Conservation (phyloP, 768 basidiomycete species). For the Suillus tomentosus region DNA sequence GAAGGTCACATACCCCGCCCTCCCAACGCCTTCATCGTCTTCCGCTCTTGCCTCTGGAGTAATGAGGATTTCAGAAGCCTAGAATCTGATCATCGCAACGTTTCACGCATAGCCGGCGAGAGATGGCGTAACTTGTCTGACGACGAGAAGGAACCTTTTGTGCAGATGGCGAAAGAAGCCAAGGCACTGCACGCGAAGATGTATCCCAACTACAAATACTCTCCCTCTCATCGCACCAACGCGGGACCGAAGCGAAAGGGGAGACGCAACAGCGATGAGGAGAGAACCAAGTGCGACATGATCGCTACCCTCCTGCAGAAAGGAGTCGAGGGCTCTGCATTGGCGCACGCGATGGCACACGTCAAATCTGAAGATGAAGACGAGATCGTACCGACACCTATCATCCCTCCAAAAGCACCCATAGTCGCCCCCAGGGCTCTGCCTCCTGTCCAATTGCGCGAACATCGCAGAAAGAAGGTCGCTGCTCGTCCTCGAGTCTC, state of each 20-base stretch:
- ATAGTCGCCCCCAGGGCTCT: constrained; percentile 1
- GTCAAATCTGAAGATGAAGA: constrained; percentile 4
- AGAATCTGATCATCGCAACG: constrained; percentile 71
- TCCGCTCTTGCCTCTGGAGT: constrained; percentile 66
- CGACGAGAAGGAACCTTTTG: constrained; percentile 50
- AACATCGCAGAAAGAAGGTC: constrained; percentile 15
- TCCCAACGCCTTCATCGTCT: constrained; percentile 86
- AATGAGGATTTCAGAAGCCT: constrained; percentile 49
- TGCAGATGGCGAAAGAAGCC: constrained; percentile 46
- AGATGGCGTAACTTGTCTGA: constrained; percentile 62
- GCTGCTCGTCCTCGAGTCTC: constrained; percentile 12
- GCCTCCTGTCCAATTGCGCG: background rate
- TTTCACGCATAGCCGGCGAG: constrained; percentile 69
- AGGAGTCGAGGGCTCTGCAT: constrained; percentile 35
- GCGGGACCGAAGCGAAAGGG: constrained; percentile 39
- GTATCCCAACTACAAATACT: constrained; percentile 66
- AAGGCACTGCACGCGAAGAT: constrained; percentile 48
- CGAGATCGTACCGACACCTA: background rate
- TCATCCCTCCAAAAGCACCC: constrained; percentile 1
- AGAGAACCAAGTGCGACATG: constrained; percentile 41
- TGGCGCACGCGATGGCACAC: constrained; percentile 19
- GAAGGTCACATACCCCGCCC: constrained; percentile 70
- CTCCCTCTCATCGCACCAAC: constrained; percentile 37
- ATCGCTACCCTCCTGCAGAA: constrained; percentile 39
- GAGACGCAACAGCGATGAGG: constrained; percentile 32